Percentiles rank a stretch among this genome's conserved stretches.
Evolutionary conservation across 495 filamentous ascomycete genomes (phyloP).

Genomic region (Lasiosphaeria hispida): DNA sequence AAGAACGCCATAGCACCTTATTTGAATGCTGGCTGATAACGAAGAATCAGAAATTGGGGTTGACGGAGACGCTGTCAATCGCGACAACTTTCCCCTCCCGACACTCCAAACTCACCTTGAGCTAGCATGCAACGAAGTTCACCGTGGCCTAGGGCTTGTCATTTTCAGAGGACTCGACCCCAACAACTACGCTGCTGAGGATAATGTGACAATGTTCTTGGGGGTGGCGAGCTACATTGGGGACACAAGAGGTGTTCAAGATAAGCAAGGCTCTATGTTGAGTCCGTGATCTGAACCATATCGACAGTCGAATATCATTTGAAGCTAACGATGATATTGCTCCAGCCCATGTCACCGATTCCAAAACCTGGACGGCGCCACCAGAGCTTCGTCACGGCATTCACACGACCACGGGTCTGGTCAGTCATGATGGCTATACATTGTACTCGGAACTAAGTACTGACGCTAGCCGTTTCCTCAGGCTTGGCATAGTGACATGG

Average conservation of each 20-base stretch:
- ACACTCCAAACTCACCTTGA: slow-evolving; percentile 30
- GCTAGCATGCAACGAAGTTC: slow-evolving; percentile 31
- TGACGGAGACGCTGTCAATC: slow-evolving; percentile 35
- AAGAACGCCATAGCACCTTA: neutral
- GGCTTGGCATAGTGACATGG: slow-evolving; percentile 49
- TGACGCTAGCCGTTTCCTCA: slow-evolving; percentile 9
- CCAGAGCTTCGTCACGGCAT: slow-evolving; percentile 46
- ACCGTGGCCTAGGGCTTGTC: slow-evolving; percentile 46
- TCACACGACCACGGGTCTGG: slow-evolving; percentile 40
- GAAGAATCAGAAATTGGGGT: slow-evolving; percentile 32
- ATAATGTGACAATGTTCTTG: slow-evolving; percentile 49
- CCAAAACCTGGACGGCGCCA: slow-evolving; percentile 39
- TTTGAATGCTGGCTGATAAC: slow-evolving; percentile 4
- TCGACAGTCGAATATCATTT: neutral
- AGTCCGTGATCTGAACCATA: slow-evolving; percentile 29
- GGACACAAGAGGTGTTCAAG: slow-evolving; percentile 49
- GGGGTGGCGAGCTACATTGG: slow-evolving; percentile 52
- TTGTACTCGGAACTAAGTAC: neutral
- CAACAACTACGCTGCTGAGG: slow-evolving; percentile 39
- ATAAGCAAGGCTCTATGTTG: slow-evolving; percentile 44
- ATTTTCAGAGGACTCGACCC: slow-evolving; percentile 50
- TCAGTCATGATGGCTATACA: slow-evolving; percentile 13
- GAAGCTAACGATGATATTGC: neutral
- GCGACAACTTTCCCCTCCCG: slow-evolving; percentile 41
- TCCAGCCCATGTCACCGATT: slow-evolving; percentile 46